Evolutionary conservation across 2,329 filamentous ascomycete species (phyloP), one percentile per base, ranked within the genome.

Genomic region (Lasiodiplodia theobromae): DNA sequence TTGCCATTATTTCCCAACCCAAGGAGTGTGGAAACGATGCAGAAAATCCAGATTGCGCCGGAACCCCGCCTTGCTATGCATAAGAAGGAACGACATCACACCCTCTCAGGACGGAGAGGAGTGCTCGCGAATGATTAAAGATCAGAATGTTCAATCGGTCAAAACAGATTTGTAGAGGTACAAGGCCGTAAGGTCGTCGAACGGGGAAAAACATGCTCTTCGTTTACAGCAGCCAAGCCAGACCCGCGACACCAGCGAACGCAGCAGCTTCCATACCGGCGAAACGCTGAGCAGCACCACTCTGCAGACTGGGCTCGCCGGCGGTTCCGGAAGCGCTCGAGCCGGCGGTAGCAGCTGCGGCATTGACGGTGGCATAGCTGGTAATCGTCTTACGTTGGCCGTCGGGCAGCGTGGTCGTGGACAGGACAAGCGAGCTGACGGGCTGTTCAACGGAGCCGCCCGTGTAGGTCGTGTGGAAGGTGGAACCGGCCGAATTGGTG

Each of bases 381-480:
- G 83, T 85, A 64, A 83, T 76, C 1, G 82, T 83, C 44, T 73
- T 77, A 3, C 73, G 77, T 40, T 75, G 62, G 10, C 78, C 78
- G 52, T 77, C 70, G 0, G 71, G 60, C 16, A 75, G 74, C 8
- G 76, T 79, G 14, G 77, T 78, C 0, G 77, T 79, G 47, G 77
- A 68, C 3, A 84, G 71, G 37, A 80, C 76, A 34, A 85, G 70
- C 57, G 76, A 75, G 71, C 75, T 80, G 23, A 85, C 79, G 5
- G 44, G 44, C 10, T 70, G 73, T 23, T 78, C 82, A 56, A 78
- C 82, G 21, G 16, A 18, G 57, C 73, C 76, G 4, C 83, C 83
- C 1, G 82, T 84, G 72, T 81, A 84, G 1, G 83, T 85, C 2
- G 83, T 82, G 63, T 83, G 71, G 67, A 84, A 78, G 3, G 81